A percentile compares a stretch with the other conserved stretches of the same genome.
Conservation (phyloP, 2,329 filamentous ascomycete genomes). For the Apiospora saccharicola region DNA sequence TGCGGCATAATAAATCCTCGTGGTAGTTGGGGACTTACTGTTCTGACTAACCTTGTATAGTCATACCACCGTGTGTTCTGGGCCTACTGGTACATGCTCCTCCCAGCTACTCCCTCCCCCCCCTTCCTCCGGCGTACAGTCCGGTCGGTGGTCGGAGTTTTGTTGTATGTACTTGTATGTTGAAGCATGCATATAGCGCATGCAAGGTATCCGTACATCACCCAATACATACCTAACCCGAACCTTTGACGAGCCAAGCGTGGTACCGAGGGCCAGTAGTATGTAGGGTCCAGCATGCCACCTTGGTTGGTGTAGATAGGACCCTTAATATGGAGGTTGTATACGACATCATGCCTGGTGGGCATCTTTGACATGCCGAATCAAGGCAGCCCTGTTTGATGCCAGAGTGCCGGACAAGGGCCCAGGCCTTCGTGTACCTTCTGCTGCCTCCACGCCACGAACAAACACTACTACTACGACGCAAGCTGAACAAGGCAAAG, state of each 20-base stretch:
- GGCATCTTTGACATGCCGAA: not conserved
- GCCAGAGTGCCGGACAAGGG: not conserved
- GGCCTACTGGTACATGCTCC: not conserved
- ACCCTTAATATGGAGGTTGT: constrained; percentile 4
- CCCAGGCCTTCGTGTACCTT: not conserved
- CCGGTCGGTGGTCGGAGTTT: not conserved
- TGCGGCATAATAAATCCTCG: constrained; percentile 11
- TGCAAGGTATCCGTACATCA: not conserved
- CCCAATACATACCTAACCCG: not conserved
- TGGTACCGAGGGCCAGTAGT: not conserved
- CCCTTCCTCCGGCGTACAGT: not conserved
- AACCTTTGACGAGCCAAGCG: not conserved
- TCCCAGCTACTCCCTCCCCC: not conserved
- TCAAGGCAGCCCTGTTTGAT: not conserved
- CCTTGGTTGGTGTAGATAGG: not conserved
- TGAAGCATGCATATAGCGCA: not conserved
- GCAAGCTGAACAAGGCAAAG: not conserved
- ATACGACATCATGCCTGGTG: not conserved
- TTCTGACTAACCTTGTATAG: constrained; percentile 13
- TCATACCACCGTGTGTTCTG: constrained; percentile 14
- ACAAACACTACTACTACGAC: no score
- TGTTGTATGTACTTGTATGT: no score
- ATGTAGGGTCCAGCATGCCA: not conserved
- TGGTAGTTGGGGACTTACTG: not conserved
- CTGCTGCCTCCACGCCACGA: not conserved